phyloP scores from a whole-genome alignment of 2,329 filamentous ascomycete species.

The Xylaria sp. region DNA sequence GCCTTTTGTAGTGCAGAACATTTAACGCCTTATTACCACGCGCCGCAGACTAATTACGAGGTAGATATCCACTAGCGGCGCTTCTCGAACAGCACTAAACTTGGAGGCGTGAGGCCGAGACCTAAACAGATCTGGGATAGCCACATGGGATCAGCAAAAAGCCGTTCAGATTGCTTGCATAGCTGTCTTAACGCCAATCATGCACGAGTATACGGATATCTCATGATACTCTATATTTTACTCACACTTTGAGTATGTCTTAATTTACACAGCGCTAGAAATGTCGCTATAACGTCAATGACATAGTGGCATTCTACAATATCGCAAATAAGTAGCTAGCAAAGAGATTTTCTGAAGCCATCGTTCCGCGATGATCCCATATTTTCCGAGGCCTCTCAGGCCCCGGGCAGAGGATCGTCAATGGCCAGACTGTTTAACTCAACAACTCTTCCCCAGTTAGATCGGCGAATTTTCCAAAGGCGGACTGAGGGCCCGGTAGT shows the following conservation, averaged over 20 bases:
- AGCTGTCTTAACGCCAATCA: background rate
- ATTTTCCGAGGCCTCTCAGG: background rate
- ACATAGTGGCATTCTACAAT: too few species aligned
- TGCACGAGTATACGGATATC: too few species aligned
- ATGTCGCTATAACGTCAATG: too few species aligned
- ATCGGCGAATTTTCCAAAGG: background rate
- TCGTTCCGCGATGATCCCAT: background rate
- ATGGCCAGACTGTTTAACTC: background rate
- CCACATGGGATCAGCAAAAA: slow-evolving; percentile 18
- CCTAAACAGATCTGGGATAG: slow-evolving; percentile 17
- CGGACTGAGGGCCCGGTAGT: background rate
- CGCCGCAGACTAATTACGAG: background rate
- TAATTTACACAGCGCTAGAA: too few species aligned
- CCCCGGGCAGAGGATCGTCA: background rate
- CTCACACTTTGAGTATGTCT: too few species aligned
- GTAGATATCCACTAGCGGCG: background rate
- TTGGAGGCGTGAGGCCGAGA: slow-evolving; percentile 33
- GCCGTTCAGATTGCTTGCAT: slow-evolving; percentile 26
- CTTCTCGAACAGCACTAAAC: background rate
- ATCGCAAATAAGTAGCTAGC: too few species aligned
- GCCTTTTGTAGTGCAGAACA: background rate
- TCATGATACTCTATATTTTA: too few species aligned
- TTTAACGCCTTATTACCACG: background rate
- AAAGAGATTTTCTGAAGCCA: background rate
- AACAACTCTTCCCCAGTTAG: background rate